Percentiles rank a stretch among this genome's conserved stretches.
Conservation (phyloP, 148 eudicot genomes). For the Camellia granthamiana region DNA sequence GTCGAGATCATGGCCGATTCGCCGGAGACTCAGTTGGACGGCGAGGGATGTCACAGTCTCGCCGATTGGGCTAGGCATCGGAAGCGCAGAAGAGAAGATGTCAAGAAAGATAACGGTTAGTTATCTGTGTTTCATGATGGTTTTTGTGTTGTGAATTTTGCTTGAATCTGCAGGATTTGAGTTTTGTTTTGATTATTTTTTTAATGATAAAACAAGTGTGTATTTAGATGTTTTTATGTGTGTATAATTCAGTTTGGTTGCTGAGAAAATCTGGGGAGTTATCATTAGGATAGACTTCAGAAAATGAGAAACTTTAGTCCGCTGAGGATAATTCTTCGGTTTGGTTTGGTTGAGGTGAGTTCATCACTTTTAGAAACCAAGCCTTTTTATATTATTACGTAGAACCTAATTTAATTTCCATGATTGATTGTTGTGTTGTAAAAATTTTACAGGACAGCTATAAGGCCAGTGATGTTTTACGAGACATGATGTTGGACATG, state of each 20-base stretch:
- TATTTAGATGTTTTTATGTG: neutral
- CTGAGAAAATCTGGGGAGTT: neutral
- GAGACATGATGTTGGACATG: no score
- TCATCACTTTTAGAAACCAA: neutral
- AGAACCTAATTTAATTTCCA: neutral
- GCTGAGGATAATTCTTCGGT: neutral
- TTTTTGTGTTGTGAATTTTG: neutral
- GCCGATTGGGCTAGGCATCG: conserved; percentile 76
- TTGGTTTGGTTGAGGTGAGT: conserved; percentile 7
- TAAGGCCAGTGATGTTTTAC: no score
- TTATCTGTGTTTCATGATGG: neutral
- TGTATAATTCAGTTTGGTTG: neutral
- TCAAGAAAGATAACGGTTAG: conserved; percentile 45
- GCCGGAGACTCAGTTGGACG: conserved; percentile 39
- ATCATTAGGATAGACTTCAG: neutral
- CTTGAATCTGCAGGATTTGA: neutral
- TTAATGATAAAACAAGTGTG: neutral
- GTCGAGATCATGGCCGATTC: conserved; percentile 76
- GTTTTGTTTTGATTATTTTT: neutral
- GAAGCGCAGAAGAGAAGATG: conserved; percentile 65
- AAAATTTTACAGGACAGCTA: neutral
- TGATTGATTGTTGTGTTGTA: neutral
- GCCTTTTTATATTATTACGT: no score
- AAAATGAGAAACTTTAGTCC: conserved; percentile 5
- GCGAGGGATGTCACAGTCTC: conserved; percentile 47